Evolutionary conservation across 176 grass and related monocot species (phyloP).

Genomic region (Avena insularis): DNA sequence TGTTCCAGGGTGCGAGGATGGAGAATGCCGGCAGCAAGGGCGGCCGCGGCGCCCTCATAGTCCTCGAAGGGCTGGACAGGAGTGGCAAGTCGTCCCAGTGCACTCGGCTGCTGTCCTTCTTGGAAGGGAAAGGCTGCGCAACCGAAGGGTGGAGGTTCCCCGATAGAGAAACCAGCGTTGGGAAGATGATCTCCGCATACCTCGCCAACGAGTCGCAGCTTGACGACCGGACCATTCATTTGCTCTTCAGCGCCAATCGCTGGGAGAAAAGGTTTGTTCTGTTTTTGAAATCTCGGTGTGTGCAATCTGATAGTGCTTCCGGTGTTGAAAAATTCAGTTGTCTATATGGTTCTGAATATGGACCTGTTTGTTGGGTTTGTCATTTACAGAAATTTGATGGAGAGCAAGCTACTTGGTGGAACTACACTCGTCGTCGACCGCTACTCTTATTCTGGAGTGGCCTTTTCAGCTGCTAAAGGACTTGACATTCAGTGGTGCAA

Average conservation of each 20-base stretch:
- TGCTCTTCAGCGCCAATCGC: constrained; percentile 94
- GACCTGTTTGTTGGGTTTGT: constrained; percentile 17
- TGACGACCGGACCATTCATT: constrained; percentile 80
- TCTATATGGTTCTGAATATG: constrained; percentile 25
- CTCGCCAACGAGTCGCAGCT: constrained; percentile 82
- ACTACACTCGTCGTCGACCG: constrained; percentile 73
- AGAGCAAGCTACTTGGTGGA: constrained; percentile 81
- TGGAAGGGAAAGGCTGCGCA: constrained; percentile 56
- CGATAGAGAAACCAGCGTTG: constrained; percentile 68
- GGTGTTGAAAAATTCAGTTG: background rate
- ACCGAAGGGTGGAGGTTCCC: constrained; percentile 84
- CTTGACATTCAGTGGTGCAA: constrained; percentile 79
- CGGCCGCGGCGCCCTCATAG: constrained; percentile 77
- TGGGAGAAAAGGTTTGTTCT: constrained; percentile 83
- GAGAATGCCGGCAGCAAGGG: constrained; percentile 17
- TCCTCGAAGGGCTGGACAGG: constrained; percentile 82
- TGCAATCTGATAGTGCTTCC: background rate
- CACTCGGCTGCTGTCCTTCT: constrained; percentile 62
- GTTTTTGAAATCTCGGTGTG: background rate
- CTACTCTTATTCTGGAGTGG: constrained; percentile 76
- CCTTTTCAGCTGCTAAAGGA: constrained; percentile 75
- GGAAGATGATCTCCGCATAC: constrained; percentile 83
- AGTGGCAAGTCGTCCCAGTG: constrained; percentile 88
- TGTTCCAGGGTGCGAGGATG: constrained; percentile 55
- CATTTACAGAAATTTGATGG: constrained; percentile 70